Base-by-base conservation (phyloP, 2,329 filamentous ascomycete genomes). In the Diaporthe destruens region DNA sequence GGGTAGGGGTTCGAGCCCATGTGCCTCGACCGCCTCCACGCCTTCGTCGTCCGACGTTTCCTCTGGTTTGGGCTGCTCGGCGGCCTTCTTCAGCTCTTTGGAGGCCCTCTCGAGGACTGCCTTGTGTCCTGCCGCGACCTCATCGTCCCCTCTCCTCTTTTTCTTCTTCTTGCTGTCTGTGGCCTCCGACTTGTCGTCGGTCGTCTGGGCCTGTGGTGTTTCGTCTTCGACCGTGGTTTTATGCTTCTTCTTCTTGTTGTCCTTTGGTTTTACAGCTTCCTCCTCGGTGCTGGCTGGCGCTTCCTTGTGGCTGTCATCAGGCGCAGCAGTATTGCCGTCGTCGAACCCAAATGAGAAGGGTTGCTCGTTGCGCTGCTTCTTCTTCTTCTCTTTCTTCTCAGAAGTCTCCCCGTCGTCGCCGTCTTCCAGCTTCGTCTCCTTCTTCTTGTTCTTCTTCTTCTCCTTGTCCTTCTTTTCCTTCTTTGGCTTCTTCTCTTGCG, bases 1-100 rank as follows among this genome's bases (percentile, higher is more conserved):
- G 9, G 95, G 95, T 25, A 98, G 85, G 8, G 94, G 95, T 71
- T 93, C 90, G 0, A 98, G 85, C 29, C 94, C 94, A 80, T 95
- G 91, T 3, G 91, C 76, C 29, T 79, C 75, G 53, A 83, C 81
- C 20, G 78, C 77, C 5, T 77, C 75, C 20, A 77, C 75, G n/a
- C 79, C 80, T 0, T 79, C 77, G 3, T 74, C 76, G 20, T 81
- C 79, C 74, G 74, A 23, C 76, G 51, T 39, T 78, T 77, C 32
- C 79, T 76, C 12, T 42, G 14, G 11, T 79, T 80, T 72, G 81
- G 81, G 47, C 76, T 78, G 57, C 75, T 80, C 71, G 80, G 79
- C 76, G 81, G 79, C 78, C 82, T 81, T 72, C 34, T 76, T 79
- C 53, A 73, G 39, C 74, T 79, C 74, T 68, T 77, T 76, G 29